These are phyloP conservation scores for Fraxinus pennsylvanica DNA, from an alignment of 257 asterid genomes.

Conservation along the genomic window DNA sequence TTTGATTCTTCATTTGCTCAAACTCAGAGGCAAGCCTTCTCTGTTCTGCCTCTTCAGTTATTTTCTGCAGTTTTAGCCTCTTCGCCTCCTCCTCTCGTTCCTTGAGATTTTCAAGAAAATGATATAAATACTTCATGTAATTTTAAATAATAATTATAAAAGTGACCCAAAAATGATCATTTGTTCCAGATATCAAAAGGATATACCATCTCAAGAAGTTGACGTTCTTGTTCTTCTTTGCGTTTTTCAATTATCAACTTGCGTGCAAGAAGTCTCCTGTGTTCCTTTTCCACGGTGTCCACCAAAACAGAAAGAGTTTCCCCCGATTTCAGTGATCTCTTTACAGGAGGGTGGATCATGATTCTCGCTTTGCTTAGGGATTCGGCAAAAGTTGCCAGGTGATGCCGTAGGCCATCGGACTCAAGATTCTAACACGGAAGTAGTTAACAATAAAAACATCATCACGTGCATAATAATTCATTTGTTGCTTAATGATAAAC, in stretches of 20 bases:
- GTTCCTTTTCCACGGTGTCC: conserved; percentile 80
- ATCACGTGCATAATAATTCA: neutral
- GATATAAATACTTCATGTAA: neutral
- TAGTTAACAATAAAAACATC: neutral
- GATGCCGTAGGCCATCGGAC: conserved; percentile 74
- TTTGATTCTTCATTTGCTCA: conserved; percentile 74
- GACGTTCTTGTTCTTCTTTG: conserved; percentile 95
- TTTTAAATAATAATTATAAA: neutral
- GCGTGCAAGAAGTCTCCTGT: conserved; percentile 90
- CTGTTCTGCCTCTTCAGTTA: conserved; percentile 75
- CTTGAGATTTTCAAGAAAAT: conserved; percentile 35
- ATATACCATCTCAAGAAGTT: conserved; percentile 78
- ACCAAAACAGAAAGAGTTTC: conserved; percentile 55
- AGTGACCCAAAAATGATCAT: neutral
- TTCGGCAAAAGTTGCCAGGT: conserved; percentile 64
- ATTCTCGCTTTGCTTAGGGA: conserved; percentile 60
- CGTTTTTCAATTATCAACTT: conserved; percentile 85
- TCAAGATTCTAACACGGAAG: conserved; percentile 62
- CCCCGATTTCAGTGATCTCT: conserved; percentile 50
- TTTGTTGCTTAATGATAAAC: neutral
- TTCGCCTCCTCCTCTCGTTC: conserved; percentile 90
- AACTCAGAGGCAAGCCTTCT: conserved; percentile 73
- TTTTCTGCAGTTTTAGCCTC: conserved; percentile 71
- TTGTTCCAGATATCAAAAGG: conserved; percentile 3
- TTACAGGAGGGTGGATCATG: conserved; percentile 61